A percentile compares a stretch with the other conserved stretches of the same genome.
Conservation (phyloP, 2,329 filamentous ascomycete genomes). For the Tolypocladium tropicale region DNA sequence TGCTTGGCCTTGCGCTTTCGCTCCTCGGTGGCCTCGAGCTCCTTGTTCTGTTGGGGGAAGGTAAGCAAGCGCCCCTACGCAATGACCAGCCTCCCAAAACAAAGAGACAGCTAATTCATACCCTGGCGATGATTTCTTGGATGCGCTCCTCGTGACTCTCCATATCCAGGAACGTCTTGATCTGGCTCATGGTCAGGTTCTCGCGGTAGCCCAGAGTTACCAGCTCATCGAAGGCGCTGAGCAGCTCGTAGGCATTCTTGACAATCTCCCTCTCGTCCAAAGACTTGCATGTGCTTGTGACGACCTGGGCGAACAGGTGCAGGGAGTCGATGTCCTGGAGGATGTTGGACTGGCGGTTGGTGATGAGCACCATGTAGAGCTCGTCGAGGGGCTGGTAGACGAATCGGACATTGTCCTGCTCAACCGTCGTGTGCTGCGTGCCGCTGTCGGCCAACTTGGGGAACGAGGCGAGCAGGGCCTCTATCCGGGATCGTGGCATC, state of each 20-base stretch:
- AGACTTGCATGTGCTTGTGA: constrained; percentile 91
- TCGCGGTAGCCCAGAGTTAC: constrained; percentile 93
- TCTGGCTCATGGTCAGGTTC: constrained; percentile 91
- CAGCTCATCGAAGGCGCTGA: constrained; percentile 94
- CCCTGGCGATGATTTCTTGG: constrained; percentile 90
- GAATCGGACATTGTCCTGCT: constrained; percentile 98
- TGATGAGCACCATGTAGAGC: constrained; percentile 99
- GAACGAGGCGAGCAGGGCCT: constrained; percentile 92
- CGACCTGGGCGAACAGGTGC: constrained; percentile 95
- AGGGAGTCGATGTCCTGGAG: constrained; percentile 98
- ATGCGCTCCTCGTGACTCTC: constrained; percentile 98
- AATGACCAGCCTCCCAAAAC: neutral
- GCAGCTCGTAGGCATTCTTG: constrained; percentile 88
- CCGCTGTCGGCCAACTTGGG: constrained; percentile 94
- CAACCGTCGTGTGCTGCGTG: constrained; percentile 95
- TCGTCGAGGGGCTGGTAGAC: constrained; percentile 98
- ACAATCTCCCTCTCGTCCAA: constrained; percentile 92
- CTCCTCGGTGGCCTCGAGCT: constrained; percentile 94
- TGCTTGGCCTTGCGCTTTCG: constrained; percentile 98
- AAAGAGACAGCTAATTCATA: constrained; percentile 28
- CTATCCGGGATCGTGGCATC: constrained; percentile 93
- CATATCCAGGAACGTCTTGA: constrained; percentile 99
- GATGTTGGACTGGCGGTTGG: constrained; percentile 98
- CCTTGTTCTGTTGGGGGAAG: constrained; percentile 66
- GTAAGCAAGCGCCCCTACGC: constrained; percentile 11